phyloP scores from a whole-genome alignment of 345 rosid species.

The Syzygium aqueum region DNA sequence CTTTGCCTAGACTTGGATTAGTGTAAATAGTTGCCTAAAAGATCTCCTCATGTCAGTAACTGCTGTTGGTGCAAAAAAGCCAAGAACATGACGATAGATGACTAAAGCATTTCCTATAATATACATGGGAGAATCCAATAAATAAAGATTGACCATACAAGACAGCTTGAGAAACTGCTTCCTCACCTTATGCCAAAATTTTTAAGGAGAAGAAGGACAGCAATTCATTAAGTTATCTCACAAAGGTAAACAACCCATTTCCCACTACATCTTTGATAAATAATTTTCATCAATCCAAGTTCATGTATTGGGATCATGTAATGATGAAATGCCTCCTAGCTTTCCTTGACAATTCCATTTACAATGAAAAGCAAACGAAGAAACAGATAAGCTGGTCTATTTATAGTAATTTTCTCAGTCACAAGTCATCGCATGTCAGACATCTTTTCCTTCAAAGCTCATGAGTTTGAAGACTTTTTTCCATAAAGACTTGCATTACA shows the following conservation, averaged over 20 bases:
- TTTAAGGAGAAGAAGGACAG: background rate
- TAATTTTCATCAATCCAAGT: background rate
- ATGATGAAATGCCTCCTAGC: background rate
- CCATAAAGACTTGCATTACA: background rate
- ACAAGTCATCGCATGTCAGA: background rate
- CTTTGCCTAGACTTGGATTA: background rate
- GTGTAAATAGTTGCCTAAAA: background rate
- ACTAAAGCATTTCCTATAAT: background rate
- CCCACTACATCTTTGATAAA: background rate
- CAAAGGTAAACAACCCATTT: background rate
- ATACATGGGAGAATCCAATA: background rate
- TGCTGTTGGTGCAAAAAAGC: background rate
- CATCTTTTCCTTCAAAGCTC: background rate
- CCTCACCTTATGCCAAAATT: background rate
- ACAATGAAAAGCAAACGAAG: background rate
- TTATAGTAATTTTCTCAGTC: background rate
- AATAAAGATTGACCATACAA: background rate
- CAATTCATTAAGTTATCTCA: background rate
- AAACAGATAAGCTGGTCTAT: background rate
- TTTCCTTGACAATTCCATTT: background rate
- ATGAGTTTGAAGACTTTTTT: background rate
- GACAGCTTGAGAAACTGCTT: background rate
- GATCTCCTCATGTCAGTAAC: background rate
- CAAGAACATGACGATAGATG: background rate
- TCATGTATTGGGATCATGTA: background rate